Conservation (phyloP, 2,329 filamentous ascomycete species). For the Stemphylium vesicarium region DNA sequence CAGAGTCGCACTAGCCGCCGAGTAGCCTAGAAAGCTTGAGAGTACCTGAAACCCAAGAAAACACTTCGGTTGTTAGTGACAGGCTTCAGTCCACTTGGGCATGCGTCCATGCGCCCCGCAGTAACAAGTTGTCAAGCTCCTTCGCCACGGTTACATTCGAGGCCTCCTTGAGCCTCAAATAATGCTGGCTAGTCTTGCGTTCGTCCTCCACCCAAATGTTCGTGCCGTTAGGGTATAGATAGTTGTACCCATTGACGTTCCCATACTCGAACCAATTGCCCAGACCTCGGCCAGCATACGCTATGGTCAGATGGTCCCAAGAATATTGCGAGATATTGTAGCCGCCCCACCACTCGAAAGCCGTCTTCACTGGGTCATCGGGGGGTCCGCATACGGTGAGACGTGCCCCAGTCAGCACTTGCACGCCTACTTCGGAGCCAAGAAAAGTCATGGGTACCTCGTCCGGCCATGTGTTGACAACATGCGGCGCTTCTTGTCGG, state of each 20-base stretch:
- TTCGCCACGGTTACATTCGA: constrained; percentile 3
- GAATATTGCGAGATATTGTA: constrained; percentile 27
- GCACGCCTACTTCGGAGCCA: constrained; percentile 54
- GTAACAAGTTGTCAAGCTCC: background rate
- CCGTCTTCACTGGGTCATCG: constrained; percentile 26
- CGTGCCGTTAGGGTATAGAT: constrained; percentile 49
- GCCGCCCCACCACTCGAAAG: constrained; percentile 33
- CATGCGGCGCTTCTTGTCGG: constrained; percentile 51
- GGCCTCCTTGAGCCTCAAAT: constrained; percentile 1
- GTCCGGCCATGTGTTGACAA: constrained; percentile 56
- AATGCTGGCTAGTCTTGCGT: constrained; percentile 49
- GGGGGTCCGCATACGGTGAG: constrained; percentile 37
- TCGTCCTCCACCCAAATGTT: constrained; percentile 55
- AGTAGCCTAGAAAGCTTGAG: background rate
- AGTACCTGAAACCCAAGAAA: background rate
- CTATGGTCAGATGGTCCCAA: constrained; percentile 36
- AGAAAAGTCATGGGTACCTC: constrained; percentile 47
- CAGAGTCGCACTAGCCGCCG: background rate
- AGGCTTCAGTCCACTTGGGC: constrained; percentile 7
- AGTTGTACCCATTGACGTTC: constrained; percentile 52
- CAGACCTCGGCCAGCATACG: constrained; percentile 30
- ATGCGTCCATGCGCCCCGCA: constrained; percentile 2
- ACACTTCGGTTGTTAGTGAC: background rate
- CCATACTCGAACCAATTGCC: constrained; percentile 45
- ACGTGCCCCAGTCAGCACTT: constrained; percentile 50